phyloP scores from a whole-genome alignment of 1,284 basidiomycete species.

The Tylopilus orsonianus region DNA sequence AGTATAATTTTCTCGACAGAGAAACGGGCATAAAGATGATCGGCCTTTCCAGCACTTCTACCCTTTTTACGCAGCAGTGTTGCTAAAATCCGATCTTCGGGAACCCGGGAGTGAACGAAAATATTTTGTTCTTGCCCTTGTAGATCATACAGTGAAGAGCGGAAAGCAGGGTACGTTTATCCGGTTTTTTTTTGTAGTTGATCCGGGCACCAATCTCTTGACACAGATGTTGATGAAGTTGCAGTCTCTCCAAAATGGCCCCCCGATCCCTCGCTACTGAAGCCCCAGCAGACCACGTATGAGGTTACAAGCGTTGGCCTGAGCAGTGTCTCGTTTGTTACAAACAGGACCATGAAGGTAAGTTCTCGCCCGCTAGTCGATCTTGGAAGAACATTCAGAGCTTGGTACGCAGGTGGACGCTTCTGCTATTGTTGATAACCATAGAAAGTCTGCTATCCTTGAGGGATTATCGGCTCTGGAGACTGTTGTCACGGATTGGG shows the following conservation, averaged over 20 bases:
- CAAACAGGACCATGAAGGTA: conserved; percentile 73
- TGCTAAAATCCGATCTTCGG: conserved; percentile 70
- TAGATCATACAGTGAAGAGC: conserved; percentile 58
- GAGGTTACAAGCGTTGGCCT: conserved; percentile 70
- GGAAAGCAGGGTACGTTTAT: conserved; percentile 49
- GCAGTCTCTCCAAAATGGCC: conserved; percentile 78
- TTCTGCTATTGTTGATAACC: conserved; percentile 63
- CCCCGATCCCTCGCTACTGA: conserved; percentile 47
- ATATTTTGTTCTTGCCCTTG: conserved; percentile 78
- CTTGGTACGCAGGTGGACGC: conserved; percentile 60
- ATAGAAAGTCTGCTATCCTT: conserved; percentile 63
- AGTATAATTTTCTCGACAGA: conserved; percentile 26
- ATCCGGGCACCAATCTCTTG: background rate
- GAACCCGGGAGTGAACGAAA: conserved; percentile 51
- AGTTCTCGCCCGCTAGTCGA: conserved; percentile 10
- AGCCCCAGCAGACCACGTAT: conserved; percentile 60
- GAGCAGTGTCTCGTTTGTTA: conserved; percentile 78
- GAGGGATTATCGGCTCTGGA: conserved; percentile 52
- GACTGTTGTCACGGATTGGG: conserved; percentile 56
- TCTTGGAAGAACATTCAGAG: conserved; percentile 4
- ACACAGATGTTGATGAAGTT: conserved; percentile 59
- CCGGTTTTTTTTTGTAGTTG: background rate
- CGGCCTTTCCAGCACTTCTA: conserved; percentile 68
- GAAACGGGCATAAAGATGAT: conserved; percentile 1
- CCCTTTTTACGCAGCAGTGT: conserved; percentile 66